These are phyloP conservation scores for Forsythia suspensa DNA, from an alignment of 257 asterid genomes.

Conservation along the genomic window DNA sequence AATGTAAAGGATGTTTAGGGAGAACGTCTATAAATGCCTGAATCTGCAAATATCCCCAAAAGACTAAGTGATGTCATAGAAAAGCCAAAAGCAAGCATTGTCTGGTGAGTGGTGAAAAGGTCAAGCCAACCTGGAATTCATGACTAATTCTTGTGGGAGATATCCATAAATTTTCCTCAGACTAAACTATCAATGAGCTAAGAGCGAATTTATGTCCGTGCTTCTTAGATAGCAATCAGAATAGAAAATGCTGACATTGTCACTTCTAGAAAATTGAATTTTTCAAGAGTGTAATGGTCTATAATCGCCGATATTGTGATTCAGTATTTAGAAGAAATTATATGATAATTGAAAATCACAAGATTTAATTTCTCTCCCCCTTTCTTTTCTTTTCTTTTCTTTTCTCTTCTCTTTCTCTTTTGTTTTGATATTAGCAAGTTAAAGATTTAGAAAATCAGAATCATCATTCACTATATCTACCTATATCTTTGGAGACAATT, in stretches of 20 bases:
- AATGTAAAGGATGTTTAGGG: constrained; percentile 75
- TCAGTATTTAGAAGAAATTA: neutral
- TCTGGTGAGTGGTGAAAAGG: neutral
- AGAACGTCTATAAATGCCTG: constrained; percentile 57
- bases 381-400: neutral
- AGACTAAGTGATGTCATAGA: neutral
- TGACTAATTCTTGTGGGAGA: neutral
- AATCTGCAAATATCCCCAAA: constrained; percentile 44
- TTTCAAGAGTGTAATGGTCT: neutral
- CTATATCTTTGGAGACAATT: neutral
- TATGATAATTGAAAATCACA: neutral
- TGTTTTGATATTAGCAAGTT: neutral
- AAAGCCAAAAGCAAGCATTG: constrained; percentile 1
- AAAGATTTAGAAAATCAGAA: neutral
- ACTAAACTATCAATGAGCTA: neutral
- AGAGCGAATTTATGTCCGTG: neutral
- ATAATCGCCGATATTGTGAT: neutral
- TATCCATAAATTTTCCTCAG: neutral
- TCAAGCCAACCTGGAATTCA: neutral
- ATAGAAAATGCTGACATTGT: too few species aligned
- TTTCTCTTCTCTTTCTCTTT: neutral
- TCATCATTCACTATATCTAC: neutral
- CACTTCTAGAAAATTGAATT: neutral
- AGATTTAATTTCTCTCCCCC: neutral
- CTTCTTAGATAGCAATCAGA: too few species aligned